Evolutionary conservation across 1,139 yeast genomes (phyloP).

Genomic region (Lodderomyces pseudojiufengensis): DNA sequence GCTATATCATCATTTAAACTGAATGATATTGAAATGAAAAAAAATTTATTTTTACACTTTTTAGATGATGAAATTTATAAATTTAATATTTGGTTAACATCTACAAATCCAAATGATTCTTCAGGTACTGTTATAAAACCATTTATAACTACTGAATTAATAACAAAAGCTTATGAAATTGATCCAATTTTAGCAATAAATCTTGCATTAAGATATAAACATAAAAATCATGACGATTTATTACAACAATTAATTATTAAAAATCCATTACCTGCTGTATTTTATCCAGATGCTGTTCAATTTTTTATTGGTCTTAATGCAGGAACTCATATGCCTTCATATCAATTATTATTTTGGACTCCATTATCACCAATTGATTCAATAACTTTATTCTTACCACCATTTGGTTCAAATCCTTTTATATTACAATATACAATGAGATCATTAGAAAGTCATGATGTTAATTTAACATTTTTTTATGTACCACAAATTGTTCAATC

Average conservation of each 20-base stretch:
- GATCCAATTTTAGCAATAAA: conserved; percentile 75
- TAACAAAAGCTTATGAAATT: conserved; percentile 56
- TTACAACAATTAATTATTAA: conserved; percentile 46
- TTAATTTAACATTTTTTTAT: conserved; percentile 86
- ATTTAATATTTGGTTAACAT: conserved; percentile 76
- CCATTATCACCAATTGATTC: conserved; percentile 82
- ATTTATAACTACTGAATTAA: conserved; percentile 32
- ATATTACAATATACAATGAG: conserved; percentile 86
- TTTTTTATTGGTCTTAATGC: conserved; percentile 49
- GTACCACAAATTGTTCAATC: conserved; percentile 98
- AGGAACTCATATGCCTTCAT: conserved; percentile 36
- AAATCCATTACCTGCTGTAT: conserved; percentile 61
- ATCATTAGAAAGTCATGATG: conserved; percentile 84
- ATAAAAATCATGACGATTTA: conserved; percentile 39
- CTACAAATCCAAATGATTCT: conserved; percentile 49
- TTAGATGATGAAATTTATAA: conserved; percentile 72
- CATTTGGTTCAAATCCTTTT: conserved; percentile 62
- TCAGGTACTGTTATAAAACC: conserved; percentile 32
- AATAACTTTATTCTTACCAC: conserved; percentile 79
- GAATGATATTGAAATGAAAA: conserved; percentile 39
- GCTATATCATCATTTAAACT: conserved; percentile 21
- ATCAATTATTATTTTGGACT: conserved; percentile 65
- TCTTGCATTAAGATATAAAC: conserved; percentile 56
- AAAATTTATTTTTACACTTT: conserved; percentile 54
- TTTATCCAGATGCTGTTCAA: conserved; percentile 62